Evolutionary conservation across 495 filamentous ascomycete genomes (phyloP).

Genomic region (Clavariopsis aquatica): DNA sequence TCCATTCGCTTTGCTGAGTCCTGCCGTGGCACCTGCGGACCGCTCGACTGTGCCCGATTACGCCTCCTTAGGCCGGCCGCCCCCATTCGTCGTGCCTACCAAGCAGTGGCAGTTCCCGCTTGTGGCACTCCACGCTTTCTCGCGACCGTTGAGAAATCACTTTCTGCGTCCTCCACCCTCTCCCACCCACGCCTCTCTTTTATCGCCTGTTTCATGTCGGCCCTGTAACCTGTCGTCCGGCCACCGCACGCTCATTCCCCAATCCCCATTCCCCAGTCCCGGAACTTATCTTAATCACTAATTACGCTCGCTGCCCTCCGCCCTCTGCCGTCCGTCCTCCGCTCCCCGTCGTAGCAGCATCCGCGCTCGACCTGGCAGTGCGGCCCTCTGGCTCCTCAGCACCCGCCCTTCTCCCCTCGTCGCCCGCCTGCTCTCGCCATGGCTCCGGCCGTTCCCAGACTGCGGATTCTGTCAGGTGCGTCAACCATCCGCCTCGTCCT

Average conservation of each 20-base stretch:
- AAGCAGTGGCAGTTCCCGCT: slow-evolving; percentile 11
- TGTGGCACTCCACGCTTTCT: slow-evolving; percentile 13
- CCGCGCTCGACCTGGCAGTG: slow-evolving; percentile 7
- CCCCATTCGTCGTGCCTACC: slow-evolving; percentile 26
- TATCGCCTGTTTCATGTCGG: slow-evolving; percentile 37
- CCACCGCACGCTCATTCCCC: slow-evolving; percentile 38
- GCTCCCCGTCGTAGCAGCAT: neutral
- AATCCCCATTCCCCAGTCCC: too few species aligned
- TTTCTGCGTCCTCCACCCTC: slow-evolving; percentile 10
- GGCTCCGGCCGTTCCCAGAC: slow-evolving; percentile 38
- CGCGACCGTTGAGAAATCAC: slow-evolving; percentile 22
- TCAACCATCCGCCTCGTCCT: too few species aligned
- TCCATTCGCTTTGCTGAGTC: slow-evolving; percentile 4
- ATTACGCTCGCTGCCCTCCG: slow-evolving; percentile 29
- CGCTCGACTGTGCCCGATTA: slow-evolving; percentile 15
- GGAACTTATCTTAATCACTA: slow-evolving; percentile 39
- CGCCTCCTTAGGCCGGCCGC: slow-evolving; percentile 14
- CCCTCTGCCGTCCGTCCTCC: too few species aligned
- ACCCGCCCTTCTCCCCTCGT: slow-evolving; percentile 4
- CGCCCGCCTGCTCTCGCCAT: slow-evolving; percentile 30
- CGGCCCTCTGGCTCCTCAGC: slow-evolving; percentile 25
- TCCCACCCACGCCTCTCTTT: slow-evolving; percentile 33
- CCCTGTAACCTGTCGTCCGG: slow-evolving; percentile 17
- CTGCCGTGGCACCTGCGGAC: slow-evolving; percentile 17
- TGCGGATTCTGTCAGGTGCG: slow-evolving; percentile 45